Base-by-base conservation (phyloP, 305 asterid genomes). In the Striga hermonthica region DNA sequence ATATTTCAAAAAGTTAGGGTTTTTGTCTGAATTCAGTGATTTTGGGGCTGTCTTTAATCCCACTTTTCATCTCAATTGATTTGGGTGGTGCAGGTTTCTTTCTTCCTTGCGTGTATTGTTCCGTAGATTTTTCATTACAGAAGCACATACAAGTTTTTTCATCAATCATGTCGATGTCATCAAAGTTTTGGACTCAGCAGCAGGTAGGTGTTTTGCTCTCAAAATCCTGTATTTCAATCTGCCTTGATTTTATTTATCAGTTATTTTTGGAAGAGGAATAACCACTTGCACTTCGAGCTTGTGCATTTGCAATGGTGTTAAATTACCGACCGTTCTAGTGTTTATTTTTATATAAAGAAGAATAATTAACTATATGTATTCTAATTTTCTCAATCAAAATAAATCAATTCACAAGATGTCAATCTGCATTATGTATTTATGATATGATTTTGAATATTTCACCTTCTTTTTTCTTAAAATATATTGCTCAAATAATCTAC, bases 101-200 rank as follows among this genome's bases (percentile, higher is more conserved):
- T 37, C 44, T 4, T 22, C n/a, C 22, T 41, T 35, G 66, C 65
- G 47, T 57, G 57, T 55, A 12, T 16, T 60, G 31, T 43, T 28
- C n/a, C n/a, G n/a, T n/a, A n/a, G 43, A 28, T 48, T 61, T 45
- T 61, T 38, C 56, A 50, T 9, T 6, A 34, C 13, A 7, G 8
- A 50, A n/a, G 6, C 16, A 15, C 37, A 60, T 62, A 36, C 70
- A 65, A 7, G 44, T n/a, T n/a, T n/a, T n/a, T n/a, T n/a, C n/a
- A n/a, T n/a, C n/a, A n/a, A n/a, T n/a, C n/a, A n/a, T n/a, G n/a
- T n/a, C n/a, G n/a, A 81, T 87, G 92, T 81, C 83, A 12, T 88
- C 95, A 34, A 72, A 73, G 54, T 88, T 88, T 71, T 88, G 90
- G 88, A 82, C 78, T 16, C n/a, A n/a, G n/a, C 90, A 83, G 87